phyloP scores from a whole-genome alignment of 2,329 filamentous ascomycete genomes.

The Fonsecaea monophora region DNA sequence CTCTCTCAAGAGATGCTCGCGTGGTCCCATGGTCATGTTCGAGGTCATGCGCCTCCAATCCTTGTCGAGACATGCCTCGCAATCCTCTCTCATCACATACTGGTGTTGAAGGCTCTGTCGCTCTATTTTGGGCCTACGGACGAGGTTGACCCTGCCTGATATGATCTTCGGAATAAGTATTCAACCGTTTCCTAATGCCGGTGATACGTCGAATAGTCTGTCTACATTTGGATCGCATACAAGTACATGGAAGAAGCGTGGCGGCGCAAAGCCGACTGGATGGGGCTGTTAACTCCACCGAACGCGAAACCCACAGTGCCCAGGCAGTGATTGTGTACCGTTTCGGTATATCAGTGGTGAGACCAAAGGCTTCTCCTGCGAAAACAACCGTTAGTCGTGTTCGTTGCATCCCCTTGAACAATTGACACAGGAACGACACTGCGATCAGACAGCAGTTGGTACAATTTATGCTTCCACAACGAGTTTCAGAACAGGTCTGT shows the following conservation, averaged over 20 bases:
- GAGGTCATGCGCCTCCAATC: not conserved
- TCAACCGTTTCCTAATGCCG: not conserved
- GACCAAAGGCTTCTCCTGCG: not conserved
- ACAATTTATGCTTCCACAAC: constrained; percentile 54
- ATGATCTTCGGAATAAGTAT: not conserved
- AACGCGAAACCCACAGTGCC: not conserved
- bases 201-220: not conserved
- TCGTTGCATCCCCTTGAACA: not conserved
- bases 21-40: not conserved
- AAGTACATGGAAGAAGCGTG: not conserved
- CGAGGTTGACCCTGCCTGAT: not conserved
- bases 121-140: not conserved
- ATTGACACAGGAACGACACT: not conserved
- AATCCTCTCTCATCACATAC: not conserved
- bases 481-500: constrained; percentile 70
- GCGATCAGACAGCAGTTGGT: constrained; percentile 58
- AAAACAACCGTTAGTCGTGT: constrained; percentile 1
- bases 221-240: not conserved
- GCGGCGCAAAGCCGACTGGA: not conserved
- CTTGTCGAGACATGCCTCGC: not conserved
- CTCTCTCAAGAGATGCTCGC: not conserved
- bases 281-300: not conserved
- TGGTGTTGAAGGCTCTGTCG: not conserved
- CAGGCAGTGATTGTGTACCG: not conserved
- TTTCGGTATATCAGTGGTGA: not conserved